A percentile compares a stretch with the other conserved stretches of the same genome.
These are phyloP conservation scores for Phytophthora nicotianae DNA, from an alignment of 352 stramenopile genomes.

Conservation along the genomic window DNA sequence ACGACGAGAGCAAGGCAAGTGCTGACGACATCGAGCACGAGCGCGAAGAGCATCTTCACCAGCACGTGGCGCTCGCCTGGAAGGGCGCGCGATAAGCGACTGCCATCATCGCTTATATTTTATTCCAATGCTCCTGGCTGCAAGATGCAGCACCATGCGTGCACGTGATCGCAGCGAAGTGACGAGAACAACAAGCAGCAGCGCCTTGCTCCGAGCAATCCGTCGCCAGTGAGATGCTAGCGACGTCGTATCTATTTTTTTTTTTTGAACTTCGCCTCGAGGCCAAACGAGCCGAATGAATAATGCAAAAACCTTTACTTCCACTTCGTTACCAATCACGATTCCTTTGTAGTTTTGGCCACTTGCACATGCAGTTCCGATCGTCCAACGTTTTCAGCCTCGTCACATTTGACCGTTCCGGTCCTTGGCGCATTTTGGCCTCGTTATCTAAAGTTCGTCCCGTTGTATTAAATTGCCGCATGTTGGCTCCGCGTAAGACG, in stretches of 20 bases:
- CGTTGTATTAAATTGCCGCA: slow-evolving; percentile 29
- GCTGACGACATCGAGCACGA: slow-evolving; percentile 39
- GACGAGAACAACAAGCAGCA: slow-evolving; percentile 4
- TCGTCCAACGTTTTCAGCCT: slow-evolving; percentile 14
- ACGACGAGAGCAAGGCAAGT: slow-evolving; percentile 35
- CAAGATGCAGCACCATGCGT: background rate
- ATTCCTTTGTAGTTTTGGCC: too few relatives aligned
- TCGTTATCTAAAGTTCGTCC: slow-evolving; percentile 18
- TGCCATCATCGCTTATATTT: slow-evolving; percentile 12
- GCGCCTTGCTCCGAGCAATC: slow-evolving; percentile 3
- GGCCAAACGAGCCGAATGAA: slow-evolving; percentile 15
- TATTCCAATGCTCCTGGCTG: slow-evolving; percentile 14
- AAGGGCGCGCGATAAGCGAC: slow-evolving; percentile 59
- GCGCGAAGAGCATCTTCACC: slow-evolving; percentile 56
- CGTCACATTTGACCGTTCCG: slow-evolving; percentile 29
- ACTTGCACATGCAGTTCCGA: background rate
- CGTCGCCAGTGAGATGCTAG: slow-evolving; percentile 10
- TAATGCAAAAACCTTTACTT: slow-evolving; percentile 9
- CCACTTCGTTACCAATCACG: background rate
- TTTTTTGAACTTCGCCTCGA: slow-evolving; percentile 15
- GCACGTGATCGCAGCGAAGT: background rate
- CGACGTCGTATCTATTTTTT: slow-evolving; percentile 24
- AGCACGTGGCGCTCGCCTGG: slow-evolving; percentile 69
- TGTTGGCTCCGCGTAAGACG: slow-evolving; percentile 81
- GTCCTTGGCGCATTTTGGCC: slow-evolving; percentile 14